These are phyloP conservation scores for Picea abies DNA, from an alignment of 83 land plant species.

Conservation along the genomic window DNA sequence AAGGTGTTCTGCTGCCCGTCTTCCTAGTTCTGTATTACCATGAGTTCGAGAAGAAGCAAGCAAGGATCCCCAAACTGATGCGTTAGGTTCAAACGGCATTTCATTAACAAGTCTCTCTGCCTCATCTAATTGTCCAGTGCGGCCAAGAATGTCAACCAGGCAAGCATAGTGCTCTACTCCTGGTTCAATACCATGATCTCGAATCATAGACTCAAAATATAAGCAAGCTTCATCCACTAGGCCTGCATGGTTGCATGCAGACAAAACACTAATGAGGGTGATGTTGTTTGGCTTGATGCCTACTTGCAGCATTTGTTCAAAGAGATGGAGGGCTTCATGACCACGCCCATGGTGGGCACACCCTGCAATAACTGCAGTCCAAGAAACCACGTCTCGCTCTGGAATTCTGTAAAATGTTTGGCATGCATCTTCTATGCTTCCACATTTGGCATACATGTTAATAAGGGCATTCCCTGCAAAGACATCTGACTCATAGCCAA, in stretches of 20 bases:
- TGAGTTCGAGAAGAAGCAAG: too few relatives aligned
- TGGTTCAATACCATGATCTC: constrained; percentile 28
- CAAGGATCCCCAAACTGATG: neutral
- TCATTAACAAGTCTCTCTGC: constrained; percentile 44
- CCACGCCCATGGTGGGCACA: constrained; percentile 63
- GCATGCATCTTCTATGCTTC: constrained; percentile 13
- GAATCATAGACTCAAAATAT: too few relatives aligned
- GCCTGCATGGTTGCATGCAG: constrained; percentile 64
- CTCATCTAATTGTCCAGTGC: constrained; percentile 45
- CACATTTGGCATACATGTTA: constrained; percentile 27
- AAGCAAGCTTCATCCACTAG: constrained; percentile 17
- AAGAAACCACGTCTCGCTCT: neutral
- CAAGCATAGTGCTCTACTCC: constrained; percentile 65
- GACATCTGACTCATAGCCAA: constrained; percentile 3
- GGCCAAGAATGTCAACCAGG: constrained; percentile 56
- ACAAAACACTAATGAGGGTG: constrained; percentile 46
- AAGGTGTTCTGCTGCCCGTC: too few relatives aligned
- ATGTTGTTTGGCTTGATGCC: constrained; percentile 48
- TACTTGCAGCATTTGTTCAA: constrained; percentile 28
- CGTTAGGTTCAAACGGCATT: constrained; percentile 57
- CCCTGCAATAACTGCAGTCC: constrained; percentile 19
- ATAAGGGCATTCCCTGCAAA: constrained; percentile 3
- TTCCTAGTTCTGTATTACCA: too few relatives aligned
- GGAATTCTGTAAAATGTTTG: constrained; percentile 7
- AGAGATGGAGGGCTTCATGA: constrained; percentile 39